phyloP scores from a whole-genome alignment of 192 early-diverging fungal species.

The Mortierella alpina region DNA sequence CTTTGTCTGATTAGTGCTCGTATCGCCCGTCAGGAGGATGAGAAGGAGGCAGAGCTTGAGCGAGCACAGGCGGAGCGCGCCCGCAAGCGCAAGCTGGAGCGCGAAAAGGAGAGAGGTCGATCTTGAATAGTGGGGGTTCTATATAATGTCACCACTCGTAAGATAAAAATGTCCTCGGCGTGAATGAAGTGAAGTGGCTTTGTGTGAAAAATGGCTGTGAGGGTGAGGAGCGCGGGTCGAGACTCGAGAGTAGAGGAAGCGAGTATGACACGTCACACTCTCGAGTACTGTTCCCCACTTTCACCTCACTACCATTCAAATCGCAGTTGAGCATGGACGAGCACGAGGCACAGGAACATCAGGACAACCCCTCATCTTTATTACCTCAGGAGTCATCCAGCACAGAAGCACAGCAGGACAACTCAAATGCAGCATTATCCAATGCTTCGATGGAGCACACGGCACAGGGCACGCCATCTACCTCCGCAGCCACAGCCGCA shows the following conservation, averaged over 20 bases:
- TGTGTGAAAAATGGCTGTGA: too few species aligned
- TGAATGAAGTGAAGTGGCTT: too few species aligned
- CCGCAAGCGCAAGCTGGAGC: conserved; percentile 30
- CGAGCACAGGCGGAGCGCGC: conserved; percentile 19
- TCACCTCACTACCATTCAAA: conserved; percentile 1
- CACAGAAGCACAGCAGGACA: neutral
- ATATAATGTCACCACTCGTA: too few species aligned
- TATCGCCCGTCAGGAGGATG: conserved; percentile 39
- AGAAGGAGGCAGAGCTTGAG: conserved; percentile 41
- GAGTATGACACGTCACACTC: neutral
- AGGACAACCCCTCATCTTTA: neutral
- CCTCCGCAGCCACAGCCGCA: too few species aligned
- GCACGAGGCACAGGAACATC: conserved; percentile 7
- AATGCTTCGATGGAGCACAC: too few species aligned
- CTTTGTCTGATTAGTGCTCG: conserved; percentile 28
- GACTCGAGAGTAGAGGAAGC: too few species aligned
- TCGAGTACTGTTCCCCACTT: conserved; percentile 1
- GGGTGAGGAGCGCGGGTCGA: too few species aligned
- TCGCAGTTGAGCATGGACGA: conserved; percentile 17
- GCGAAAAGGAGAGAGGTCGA: neutral
- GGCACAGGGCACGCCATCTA: too few species aligned
- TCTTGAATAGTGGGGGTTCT: neutral
- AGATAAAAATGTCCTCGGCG: too few species aligned
- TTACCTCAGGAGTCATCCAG: neutral
- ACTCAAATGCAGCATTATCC: neutral